Evolutionary conservation across 306 rosid species (phyloP).

Genomic region (Cyamopsis tetragonoloba): DNA sequence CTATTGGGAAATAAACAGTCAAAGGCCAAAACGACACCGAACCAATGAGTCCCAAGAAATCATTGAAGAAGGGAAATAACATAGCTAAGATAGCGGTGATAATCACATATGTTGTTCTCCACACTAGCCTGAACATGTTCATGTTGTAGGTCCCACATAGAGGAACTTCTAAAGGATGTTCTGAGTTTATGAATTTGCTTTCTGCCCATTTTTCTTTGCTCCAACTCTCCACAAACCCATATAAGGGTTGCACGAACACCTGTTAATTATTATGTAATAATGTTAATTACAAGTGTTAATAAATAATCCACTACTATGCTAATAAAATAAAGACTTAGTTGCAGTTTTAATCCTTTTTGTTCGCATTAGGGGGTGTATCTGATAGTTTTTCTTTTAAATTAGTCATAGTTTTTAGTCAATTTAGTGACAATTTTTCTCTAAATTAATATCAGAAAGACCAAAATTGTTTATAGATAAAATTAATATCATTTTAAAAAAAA

Average conservation of each 20-base stretch:
- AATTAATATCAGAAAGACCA: too few species aligned
- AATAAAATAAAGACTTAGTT: too few species aligned
- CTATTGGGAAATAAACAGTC: slow-evolving; percentile 18
- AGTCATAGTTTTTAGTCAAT: too few species aligned
- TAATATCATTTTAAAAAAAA: too few species aligned
- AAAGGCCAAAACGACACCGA: slow-evolving; percentile 15
- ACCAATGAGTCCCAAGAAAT: slow-evolving; percentile 2
- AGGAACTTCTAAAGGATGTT: background rate
- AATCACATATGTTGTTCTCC: background rate
- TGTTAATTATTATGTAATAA: too few species aligned
- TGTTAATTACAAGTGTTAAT: too few species aligned
- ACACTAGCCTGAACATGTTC: slow-evolving; percentile 6
- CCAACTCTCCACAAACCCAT: slow-evolving; percentile 42
- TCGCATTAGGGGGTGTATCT: too few species aligned
- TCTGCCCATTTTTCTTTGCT: slow-evolving; percentile 26
- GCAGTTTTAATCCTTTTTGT: too few species aligned
- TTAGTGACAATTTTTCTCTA: too few species aligned
- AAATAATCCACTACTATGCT: too few species aligned
- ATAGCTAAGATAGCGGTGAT: slow-evolving; percentile 8
- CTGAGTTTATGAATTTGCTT: background rate
- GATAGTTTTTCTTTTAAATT: too few species aligned
- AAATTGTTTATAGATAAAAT: too few species aligned
- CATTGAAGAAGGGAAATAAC: slow-evolving; percentile 20
- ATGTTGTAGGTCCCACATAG: background rate
- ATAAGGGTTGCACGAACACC: slow-evolving; percentile 70